These are phyloP conservation scores for Thalassiosira mediterranea DNA, from an alignment of 352 stramenopile genomes.

Conservation along the genomic window DNA sequence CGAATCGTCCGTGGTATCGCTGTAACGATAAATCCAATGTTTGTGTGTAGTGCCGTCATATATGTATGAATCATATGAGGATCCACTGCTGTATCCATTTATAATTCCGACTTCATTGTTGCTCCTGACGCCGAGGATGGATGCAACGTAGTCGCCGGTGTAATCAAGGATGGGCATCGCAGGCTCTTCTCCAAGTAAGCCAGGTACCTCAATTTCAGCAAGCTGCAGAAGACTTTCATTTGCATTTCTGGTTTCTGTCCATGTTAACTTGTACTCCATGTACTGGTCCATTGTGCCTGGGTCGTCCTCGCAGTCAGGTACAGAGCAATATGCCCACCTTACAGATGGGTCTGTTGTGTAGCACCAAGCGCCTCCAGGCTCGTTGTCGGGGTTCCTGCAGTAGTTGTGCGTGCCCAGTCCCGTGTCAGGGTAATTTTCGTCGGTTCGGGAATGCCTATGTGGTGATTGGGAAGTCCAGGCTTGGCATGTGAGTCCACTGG, in stretches of 20 bases:
- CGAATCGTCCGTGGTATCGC: not conserved
- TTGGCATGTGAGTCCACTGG: too few species aligned
- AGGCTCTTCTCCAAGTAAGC: conserved; percentile 19
- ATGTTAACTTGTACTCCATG: conserved; percentile 57
- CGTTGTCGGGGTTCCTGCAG: too few species aligned
- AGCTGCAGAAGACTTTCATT: conserved; percentile 5
- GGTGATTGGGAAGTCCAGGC: too few species aligned
- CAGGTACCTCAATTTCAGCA: conserved; percentile 48
- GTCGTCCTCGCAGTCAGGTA: not conserved
- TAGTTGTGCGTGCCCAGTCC: too few species aligned
- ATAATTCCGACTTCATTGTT: not conserved
- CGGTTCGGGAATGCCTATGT: too few species aligned
- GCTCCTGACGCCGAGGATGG: not conserved
- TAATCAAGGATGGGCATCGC: conserved; percentile 13
- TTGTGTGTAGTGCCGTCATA: too few species aligned
- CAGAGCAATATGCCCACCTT: too few species aligned
- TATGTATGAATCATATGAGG: too few species aligned
- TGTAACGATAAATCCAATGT: not conserved
- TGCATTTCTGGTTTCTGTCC: conserved; percentile 26
- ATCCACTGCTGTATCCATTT: not conserved
- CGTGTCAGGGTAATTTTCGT: too few species aligned
- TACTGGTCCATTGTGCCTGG: conserved; percentile 23
- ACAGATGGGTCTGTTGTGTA: too few species aligned
- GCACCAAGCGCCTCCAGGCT: too few species aligned
- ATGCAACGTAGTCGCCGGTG: not conserved